Evolutionary conservation across 192 early-diverging fungal species (phyloP).

Genomic region (Chytriomyces sp.): DNA sequence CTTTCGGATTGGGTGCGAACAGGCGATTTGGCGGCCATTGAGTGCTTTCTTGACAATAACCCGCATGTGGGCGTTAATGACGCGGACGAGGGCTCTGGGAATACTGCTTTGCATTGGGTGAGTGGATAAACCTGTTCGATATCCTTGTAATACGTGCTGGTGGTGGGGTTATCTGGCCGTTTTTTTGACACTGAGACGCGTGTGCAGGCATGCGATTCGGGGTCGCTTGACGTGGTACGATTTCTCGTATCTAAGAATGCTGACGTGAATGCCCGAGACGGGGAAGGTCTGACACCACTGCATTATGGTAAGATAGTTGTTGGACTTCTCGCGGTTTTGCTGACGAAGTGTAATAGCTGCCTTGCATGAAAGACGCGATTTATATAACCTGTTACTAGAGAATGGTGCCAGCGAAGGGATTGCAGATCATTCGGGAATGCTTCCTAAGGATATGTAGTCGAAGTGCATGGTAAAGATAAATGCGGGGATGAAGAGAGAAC

Average conservation of each 20-base stretch:
- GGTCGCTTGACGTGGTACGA: constrained; percentile 15
- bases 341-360: no score
- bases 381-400: neutral
- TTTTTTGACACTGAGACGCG: neutral
- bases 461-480: no score
- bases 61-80: constrained; percentile 17
- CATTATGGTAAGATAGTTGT: no score
- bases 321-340: no score
- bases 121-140: no score
- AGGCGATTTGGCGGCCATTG: constrained; percentile 27
- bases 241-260: constrained; percentile 14
- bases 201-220: constrained; percentile 37
- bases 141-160: no score
- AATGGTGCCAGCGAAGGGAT: neutral
- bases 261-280: constrained; percentile 26
- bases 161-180: no score
- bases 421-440: constrained; percentile 1
- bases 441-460: no score
- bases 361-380: constrained; percentile 7
- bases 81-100: constrained; percentile 3
- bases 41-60: neutral
- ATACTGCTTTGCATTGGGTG: constrained; percentile 41
- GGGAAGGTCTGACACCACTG: constrained; percentile 37
- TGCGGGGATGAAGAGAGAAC: no score
- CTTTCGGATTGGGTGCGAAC: constrained; percentile 42